These are phyloP conservation scores for Sugiyamaella smithiae DNA, from an alignment of 805 yeast species.

Conservation along the genomic window DNA sequence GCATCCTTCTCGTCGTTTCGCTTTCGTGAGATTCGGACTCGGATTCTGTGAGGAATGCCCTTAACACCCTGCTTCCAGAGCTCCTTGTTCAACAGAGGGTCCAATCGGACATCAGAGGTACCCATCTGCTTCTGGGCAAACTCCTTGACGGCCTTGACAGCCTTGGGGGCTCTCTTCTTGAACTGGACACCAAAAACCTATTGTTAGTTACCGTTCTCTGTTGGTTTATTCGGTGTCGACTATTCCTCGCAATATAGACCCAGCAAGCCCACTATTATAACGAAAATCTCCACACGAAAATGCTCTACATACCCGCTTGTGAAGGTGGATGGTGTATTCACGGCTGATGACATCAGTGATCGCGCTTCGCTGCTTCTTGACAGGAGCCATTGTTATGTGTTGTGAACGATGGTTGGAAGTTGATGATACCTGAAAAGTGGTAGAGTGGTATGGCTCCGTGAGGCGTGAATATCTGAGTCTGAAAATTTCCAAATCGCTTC, in stretches of 20 bases:
- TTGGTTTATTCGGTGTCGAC: background rate
- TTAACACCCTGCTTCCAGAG: slow-evolving; percentile 99
- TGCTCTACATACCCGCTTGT: slow-evolving; percentile 98
- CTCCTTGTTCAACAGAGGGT: slow-evolving; percentile 97
- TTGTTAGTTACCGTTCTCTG: slow-evolving; percentile 8
- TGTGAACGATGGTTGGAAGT: slow-evolving; percentile 7
- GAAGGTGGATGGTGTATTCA: slow-evolving; percentile 99
- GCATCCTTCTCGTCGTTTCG: slow-evolving; percentile 99
- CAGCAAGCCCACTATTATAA: background rate
- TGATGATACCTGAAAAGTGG: background rate
- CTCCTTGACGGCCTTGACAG: slow-evolving; percentile 98
- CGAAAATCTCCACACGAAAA: background rate
- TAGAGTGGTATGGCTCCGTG: background rate
- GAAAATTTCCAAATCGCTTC: background rate
- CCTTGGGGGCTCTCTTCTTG: slow-evolving; percentile 99
- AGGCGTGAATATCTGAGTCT: slow-evolving; percentile 11
- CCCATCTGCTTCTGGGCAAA: slow-evolving; percentile 99
- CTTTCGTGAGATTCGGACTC: slow-evolving; percentile 98
- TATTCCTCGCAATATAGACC: background rate
- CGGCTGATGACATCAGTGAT: slow-evolving; percentile 99
- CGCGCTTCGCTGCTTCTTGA: slow-evolving; percentile 56
- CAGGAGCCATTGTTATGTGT: slow-evolving; percentile 40
- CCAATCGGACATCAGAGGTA: slow-evolving; percentile 97
- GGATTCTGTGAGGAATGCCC: slow-evolving; percentile 97
- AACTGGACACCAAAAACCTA: slow-evolving; percentile 96